These are phyloP conservation scores for Penicillium macrosclerotiorum DNA, from an alignment of 495 filamentous ascomycete species.

Conservation along the genomic window DNA sequence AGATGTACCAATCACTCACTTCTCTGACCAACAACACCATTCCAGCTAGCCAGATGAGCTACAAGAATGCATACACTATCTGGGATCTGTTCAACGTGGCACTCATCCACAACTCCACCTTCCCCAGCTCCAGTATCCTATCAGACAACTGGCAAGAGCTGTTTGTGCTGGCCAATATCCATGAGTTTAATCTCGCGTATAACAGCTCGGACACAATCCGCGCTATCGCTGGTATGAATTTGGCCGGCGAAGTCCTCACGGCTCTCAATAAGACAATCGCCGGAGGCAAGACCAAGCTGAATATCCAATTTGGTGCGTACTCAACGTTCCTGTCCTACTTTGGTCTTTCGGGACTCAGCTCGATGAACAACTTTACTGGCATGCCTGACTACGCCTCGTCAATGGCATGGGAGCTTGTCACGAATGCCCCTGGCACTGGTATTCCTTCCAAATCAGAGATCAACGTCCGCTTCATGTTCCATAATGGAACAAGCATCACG, in stretches of 20 bases:
- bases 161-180: conserved; percentile 34
- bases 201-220: conserved; percentile 32
- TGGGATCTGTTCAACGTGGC: conserved; percentile 47
- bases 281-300: conserved; percentile 38
- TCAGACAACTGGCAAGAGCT: conserved; percentile 23
- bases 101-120: conserved; percentile 37
- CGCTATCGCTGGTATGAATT: conserved; percentile 12
- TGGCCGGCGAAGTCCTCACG: conserved; percentile 36
- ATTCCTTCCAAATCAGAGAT: conserved; percentile 38
- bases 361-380: conserved; percentile 41
- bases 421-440: conserved; percentile 34
- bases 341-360: conserved; percentile 43
- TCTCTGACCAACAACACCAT: conserved; percentile 58
- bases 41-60: conserved; percentile 44
- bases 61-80: conserved; percentile 65
- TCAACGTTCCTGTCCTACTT: conserved; percentile 52
- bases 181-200: conserved; percentile 44
- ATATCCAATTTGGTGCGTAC: conserved; percentile 51
- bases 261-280: conserved; percentile 46
- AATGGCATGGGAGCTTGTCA: conserved; percentile 56
- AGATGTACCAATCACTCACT: conserved; percentile 57
- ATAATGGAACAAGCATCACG: conserved; percentile 46
- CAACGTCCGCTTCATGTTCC: conserved; percentile 52
- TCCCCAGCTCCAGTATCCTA: conserved; percentile 4
- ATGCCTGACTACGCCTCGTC: conserved; percentile 52